phyloP scores from a whole-genome alignment of 192 early-diverging fungal species.

The Umbelopsis ramanniana region DNA sequence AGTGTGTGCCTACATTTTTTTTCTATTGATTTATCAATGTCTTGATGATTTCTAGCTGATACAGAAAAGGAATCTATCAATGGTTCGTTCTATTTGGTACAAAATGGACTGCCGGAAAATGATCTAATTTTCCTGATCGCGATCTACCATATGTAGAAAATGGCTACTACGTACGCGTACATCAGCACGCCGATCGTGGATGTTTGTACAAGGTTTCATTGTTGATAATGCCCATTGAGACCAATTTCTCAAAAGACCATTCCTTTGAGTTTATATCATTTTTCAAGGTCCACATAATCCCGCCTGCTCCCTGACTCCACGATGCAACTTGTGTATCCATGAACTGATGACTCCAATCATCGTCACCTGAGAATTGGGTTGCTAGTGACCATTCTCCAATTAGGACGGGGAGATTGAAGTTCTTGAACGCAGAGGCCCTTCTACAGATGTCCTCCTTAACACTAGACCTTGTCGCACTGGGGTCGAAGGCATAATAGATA shows the following conservation, averaged over 20 bases:
- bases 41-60: too few relatives aligned
- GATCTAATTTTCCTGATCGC: too few relatives aligned
- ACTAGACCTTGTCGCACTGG: not conserved
- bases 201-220: slow-evolving; percentile 25
- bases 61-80: too few relatives aligned
- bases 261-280: slow-evolving; percentile 28
- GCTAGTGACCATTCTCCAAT: slow-evolving; percentile 36
- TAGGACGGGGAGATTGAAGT: slow-evolving; percentile 36
- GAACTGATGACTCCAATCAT: slow-evolving; percentile 21
- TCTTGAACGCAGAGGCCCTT: not conserved
- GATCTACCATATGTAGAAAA: not conserved
- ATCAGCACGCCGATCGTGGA: slow-evolving; percentile 24
- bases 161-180: not conserved
- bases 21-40: too few relatives aligned
- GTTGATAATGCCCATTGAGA: slow-evolving; percentile 29
- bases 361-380: not conserved
- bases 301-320: slow-evolving; percentile 24
- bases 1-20: too few relatives aligned
- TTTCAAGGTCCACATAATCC: slow-evolving; percentile 32
- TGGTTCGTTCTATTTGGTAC: too few relatives aligned
- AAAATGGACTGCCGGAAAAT: too few relatives aligned
- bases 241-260: slow-evolving; percentile 33
- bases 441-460: slow-evolving; percentile 26
- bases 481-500: slow-evolving; percentile 26
- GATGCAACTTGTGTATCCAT: slow-evolving; percentile 34